phyloP scores from a whole-genome alignment of 345 rosid genomes.

The Aurinia saxatilis region DNA sequence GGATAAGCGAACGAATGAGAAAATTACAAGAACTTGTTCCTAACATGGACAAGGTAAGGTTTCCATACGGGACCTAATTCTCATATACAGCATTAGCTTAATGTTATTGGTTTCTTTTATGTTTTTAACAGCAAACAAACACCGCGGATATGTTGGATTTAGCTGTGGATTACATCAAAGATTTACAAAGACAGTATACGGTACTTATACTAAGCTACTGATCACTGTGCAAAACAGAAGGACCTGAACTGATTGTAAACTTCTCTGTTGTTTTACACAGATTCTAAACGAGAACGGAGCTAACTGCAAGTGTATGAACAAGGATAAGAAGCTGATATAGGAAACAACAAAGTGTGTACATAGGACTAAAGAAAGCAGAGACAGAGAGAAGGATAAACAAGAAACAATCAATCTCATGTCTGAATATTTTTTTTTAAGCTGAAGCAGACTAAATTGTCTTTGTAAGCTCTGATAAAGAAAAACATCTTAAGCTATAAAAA shows the following conservation, averaged over 20 bases:
- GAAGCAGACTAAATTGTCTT: slow-evolving; percentile 3
- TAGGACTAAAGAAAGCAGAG: slow-evolving; percentile 3
- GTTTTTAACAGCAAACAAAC: slow-evolving; percentile 72
- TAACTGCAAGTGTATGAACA: slow-evolving; percentile 29
- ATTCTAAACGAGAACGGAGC: slow-evolving; percentile 24
- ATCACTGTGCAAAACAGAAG: background rate
- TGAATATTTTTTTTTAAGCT: slow-evolving; percentile 10
- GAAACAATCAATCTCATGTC: slow-evolving; percentile 2
- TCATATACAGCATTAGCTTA: background rate
- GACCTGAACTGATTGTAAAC: background rate
- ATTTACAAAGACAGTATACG: slow-evolving; percentile 80
- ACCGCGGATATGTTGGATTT: slow-evolving; percentile 94
- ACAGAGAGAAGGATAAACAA: background rate
- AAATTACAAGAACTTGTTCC: slow-evolving; percentile 96
- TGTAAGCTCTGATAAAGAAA: background rate
- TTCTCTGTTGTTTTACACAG: slow-evolving; percentile 9
- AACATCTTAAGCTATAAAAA: background rate
- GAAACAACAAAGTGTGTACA: slow-evolving; percentile 7
- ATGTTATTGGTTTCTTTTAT: background rate
- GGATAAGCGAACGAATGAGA: slow-evolving; percentile 95
- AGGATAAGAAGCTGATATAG: slow-evolving; percentile 23
- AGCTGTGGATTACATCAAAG: slow-evolving; percentile 96
- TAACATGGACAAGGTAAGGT: slow-evolving; percentile 87
- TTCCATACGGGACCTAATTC: background rate
- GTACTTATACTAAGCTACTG: slow-evolving; percentile 39